Evolutionary conservation across 176 grass and related monocot species (phyloP), one percentile per base, ranked within the genome.

Genomic region (Pharus latifolius): DNA sequence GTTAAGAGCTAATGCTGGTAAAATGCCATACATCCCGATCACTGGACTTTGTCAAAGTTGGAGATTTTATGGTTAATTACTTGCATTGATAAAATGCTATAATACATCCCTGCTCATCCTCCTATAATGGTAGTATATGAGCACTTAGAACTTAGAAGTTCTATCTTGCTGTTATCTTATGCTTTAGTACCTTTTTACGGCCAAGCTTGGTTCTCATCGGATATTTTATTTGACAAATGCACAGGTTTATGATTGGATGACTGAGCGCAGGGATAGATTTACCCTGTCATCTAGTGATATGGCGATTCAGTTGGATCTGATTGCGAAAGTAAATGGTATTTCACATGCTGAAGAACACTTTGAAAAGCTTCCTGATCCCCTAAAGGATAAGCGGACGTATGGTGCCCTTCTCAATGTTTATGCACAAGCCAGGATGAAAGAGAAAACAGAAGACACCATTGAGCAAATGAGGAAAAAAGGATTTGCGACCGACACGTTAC

Each of bases 341-440:
- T 45, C 73, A 49, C 47, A 68, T 70, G 87, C 94, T 53, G 94
- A 98, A 83, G 70, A 88, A 76, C 63, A 81, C 64, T 98, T 98
- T 19, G 81, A 83, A 7, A 84, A 77, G 30, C 80, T 98, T 32
- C 60, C 83, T 85, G 87, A 98, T 44, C 23, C 62, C 10, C 9
- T 93, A 35, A 98, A 93, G 57, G 89, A 92, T 71, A 98, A 88
- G 32, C 80, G 87, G 19, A 88, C 89, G 11, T 83, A 93, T 51
- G 87, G 89, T 50, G 74, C 94, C 73, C 94, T 97, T 80, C 73
- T 93, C 52, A 93, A 93, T 84, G 82, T 92, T 70, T 98, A 93
- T 48, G 90, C 79, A 9, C 83, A 83, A 64, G 62, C 80, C 76
- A 92, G 77, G 62, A 49, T 98, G 56, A 88, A 87, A 79, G 86